Evolutionary conservation across 1,139 yeast genomes (phyloP).

Genomic region (Sugiyamaella novakii): DNA sequence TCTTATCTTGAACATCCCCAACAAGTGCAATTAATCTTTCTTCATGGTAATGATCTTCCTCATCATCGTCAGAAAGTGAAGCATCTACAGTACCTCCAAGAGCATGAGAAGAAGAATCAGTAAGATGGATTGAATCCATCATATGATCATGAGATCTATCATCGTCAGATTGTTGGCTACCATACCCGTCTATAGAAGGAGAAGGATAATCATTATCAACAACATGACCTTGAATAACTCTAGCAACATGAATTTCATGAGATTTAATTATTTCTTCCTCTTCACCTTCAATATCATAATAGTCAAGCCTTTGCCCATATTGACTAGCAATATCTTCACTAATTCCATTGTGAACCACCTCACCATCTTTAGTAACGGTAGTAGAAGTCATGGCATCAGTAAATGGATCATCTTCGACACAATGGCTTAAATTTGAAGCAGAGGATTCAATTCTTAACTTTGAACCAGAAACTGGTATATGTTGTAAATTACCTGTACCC

Average conservation of each 20-base stretch:
- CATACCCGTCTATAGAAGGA: conserved; percentile 33
- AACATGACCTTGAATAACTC: conserved; percentile 96
- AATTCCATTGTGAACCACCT: not conserved
- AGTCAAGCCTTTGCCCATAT: conserved; percentile 16
- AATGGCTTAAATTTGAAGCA: conserved; percentile 2
- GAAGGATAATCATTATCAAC: conserved; percentile 77
- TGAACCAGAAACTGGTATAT: conserved; percentile 13
- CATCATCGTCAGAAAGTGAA: conserved; percentile 74
- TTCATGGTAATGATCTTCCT: conserved; percentile 72
- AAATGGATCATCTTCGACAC: conserved; percentile 21
- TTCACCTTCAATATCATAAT: conserved; percentile 18
- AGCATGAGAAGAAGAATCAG: conserved; percentile 45
- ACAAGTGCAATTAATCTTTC: conserved; percentile 94
- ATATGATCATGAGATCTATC: conserved; percentile 33
- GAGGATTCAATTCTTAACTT: conserved; percentile 14
- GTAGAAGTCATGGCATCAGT: conserved; percentile 19
- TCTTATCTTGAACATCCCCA: conserved; percentile 89
- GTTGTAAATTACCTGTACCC: conserved; percentile 20
- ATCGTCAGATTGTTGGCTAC: conserved; percentile 26
- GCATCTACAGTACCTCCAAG: conserved; percentile 86
- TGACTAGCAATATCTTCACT: conserved; percentile 5
- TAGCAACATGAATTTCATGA: conserved; percentile 90
- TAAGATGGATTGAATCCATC: conserved; percentile 17
- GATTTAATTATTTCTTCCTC: conserved; percentile 60
- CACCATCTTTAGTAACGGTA: conserved; percentile 3